These are phyloP conservation scores for Trypanosoma platydactyli DNA, from an alignment of 208 protist species.

Conservation along the genomic window DNA sequence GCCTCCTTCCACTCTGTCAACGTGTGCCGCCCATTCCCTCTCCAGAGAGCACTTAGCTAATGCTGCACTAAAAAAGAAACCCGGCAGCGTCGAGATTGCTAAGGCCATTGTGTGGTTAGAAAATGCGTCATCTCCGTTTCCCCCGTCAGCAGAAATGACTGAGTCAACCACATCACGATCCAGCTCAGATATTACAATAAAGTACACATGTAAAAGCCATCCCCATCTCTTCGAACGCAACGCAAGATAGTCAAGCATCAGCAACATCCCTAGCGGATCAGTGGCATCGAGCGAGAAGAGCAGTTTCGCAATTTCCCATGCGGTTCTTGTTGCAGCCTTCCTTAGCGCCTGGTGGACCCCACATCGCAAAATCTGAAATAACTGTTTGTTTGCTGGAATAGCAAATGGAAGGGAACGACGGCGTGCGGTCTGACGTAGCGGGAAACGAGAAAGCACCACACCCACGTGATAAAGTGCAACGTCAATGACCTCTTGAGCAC, in stretches of 20 bases:
- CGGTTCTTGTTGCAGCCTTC: constrained; percentile 69
- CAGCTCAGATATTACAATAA: constrained; percentile 18
- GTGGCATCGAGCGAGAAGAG: constrained; percentile 74
- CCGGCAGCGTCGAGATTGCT: constrained; percentile 47
- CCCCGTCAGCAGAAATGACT: too few species aligned
- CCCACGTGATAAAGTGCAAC: constrained; percentile 81
- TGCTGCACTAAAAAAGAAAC: constrained; percentile 78
- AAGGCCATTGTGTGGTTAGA: constrained; percentile 27
- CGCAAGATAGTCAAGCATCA: constrained; percentile 78
- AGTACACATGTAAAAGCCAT: constrained; percentile 75
- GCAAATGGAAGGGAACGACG: constrained; percentile 45
- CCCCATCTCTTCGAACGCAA: constrained; percentile 75
- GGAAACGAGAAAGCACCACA: constrained; percentile 56
- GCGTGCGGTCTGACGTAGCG: constrained; percentile 55
- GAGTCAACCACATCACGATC: background rate
- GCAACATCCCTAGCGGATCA: constrained; percentile 63
- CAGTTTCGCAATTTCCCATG: constrained; percentile 66
- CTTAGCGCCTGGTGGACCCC: constrained; percentile 70
- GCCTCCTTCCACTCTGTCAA: background rate
- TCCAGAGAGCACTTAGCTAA: constrained; percentile 76
- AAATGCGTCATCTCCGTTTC: constrained; percentile 1
- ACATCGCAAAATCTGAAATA: constrained; percentile 56
- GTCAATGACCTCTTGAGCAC: constrained; percentile 65
- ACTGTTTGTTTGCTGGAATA: constrained; percentile 39
- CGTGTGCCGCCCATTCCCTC: constrained; percentile 30